These are phyloP conservation scores for Phytophthora pseudosyringae DNA, from an alignment of 352 stramenopile genomes.

Conservation along the genomic window DNA sequence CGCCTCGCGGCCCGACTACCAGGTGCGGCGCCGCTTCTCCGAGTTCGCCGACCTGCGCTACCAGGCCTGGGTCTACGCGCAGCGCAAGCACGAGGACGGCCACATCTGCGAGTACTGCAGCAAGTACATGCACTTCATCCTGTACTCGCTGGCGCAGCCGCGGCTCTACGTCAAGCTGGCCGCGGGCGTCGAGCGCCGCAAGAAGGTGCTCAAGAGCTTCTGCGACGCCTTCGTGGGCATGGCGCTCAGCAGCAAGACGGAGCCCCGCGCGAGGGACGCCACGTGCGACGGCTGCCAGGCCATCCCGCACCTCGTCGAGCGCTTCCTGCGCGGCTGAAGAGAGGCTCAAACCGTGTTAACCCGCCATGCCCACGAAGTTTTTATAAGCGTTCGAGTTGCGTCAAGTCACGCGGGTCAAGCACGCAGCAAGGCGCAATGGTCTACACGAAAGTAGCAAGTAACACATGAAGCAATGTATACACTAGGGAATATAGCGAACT, in stretches of 20 bases:
- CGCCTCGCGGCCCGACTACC: constrained; percentile 43
- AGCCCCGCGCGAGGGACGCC: constrained; percentile 27
- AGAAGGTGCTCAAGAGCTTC: constrained; percentile 50
- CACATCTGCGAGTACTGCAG: constrained; percentile 53
- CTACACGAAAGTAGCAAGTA: constrained; percentile 8
- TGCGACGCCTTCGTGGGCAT: constrained; percentile 51
- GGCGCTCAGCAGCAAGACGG: constrained; percentile 42
- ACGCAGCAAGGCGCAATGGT: not conserved
- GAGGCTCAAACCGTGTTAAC: constrained; percentile 1
- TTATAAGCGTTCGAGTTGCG: constrained; percentile 19
- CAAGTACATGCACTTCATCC: constrained; percentile 61
- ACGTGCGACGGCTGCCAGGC: constrained; percentile 44
- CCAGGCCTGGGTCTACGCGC: constrained; percentile 46
- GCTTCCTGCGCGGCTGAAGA: constrained; percentile 37
- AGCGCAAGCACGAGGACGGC: constrained; percentile 44
- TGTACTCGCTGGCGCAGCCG: constrained; percentile 51
- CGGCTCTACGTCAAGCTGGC: constrained; percentile 46
- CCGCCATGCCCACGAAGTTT: constrained; percentile 12
- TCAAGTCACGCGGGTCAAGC: constrained; percentile 1
- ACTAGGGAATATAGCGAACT: constrained; percentile 18
- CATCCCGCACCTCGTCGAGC: constrained; percentile 50
- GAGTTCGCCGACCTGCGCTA: constrained; percentile 55
- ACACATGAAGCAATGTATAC: constrained; percentile 5
- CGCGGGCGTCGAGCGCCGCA: constrained; percentile 38
- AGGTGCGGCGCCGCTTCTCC: constrained; percentile 52